A percentile compares a stretch with the other conserved stretches of the same genome.
phyloP scores from a whole-genome alignment of 2,329 filamentous ascomycete genomes.

The Fonsecaea erecta region DNA sequence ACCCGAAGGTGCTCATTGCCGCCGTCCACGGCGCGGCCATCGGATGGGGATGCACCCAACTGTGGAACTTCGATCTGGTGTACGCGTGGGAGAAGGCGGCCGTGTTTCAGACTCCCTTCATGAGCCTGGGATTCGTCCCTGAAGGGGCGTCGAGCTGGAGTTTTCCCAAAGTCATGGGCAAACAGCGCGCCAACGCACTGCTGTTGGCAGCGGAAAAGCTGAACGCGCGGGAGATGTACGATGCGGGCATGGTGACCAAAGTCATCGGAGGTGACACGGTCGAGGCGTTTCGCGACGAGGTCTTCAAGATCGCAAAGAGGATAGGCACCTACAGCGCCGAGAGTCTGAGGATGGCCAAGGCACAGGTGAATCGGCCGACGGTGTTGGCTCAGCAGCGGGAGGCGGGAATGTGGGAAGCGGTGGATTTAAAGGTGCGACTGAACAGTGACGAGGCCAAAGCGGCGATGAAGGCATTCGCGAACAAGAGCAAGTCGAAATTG shows the following conservation, averaged over 20 bases:
- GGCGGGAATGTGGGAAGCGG: background rate
- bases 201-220: background rate
- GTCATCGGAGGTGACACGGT: constrained; percentile 1
- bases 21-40: background rate
- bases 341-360: background rate
- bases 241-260: background rate
- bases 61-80: constrained; percentile 1
- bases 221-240: background rate
- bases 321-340: constrained; percentile 1
- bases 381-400: background rate
- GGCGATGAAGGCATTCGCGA: background rate
- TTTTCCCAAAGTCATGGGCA: background rate
- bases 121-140: background rate
- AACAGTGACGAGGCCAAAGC: constrained; percentile 1
- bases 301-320: constrained; percentile 4
- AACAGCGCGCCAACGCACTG: background rate
- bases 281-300: background rate
- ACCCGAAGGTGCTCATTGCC: background rate
- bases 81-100: background rate
- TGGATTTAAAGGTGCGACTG: background rate
- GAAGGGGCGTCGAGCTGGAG: background rate
- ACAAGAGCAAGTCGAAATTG: constrained; percentile 1
- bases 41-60: constrained; percentile 1
- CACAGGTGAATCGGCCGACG: background rate
- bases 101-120: background rate